These are phyloP conservation scores for Purpureocillium lavendulum DNA, from an alignment of 2,329 filamentous ascomycete genomes.

Conservation along the genomic window DNA sequence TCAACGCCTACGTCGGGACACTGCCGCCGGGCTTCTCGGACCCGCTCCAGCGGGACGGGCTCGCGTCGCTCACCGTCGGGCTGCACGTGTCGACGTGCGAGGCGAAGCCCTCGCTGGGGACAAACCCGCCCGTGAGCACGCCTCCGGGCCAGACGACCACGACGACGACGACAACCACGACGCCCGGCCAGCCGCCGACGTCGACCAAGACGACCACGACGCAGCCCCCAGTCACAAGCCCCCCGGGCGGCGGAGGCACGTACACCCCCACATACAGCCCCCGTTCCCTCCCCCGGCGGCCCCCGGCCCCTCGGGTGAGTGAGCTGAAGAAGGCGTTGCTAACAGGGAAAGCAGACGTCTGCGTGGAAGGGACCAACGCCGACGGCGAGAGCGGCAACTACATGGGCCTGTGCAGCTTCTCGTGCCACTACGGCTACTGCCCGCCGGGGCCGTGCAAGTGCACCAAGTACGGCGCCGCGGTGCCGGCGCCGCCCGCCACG, in stretches of 20 bases:
- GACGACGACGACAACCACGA: slow-evolving; percentile 8
- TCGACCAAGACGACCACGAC: slow-evolving; percentile 27
- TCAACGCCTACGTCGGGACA: slow-evolving; percentile 45
- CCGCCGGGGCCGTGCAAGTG: slow-evolving; percentile 25
- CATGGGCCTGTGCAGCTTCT: slow-evolving; percentile 24
- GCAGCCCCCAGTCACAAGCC: slow-evolving; percentile 14
- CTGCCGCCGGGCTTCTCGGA: slow-evolving; percentile 25
- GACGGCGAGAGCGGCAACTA: slow-evolving; percentile 22
- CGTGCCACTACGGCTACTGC: slow-evolving; percentile 22
- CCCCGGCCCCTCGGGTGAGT: too few relatives aligned
- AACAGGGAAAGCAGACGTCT: slow-evolving; percentile 8
- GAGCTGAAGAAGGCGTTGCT: too few relatives aligned
- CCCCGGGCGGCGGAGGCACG: not conserved
- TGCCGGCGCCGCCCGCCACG: slow-evolving; percentile 14
- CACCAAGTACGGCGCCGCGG: slow-evolving; percentile 18
- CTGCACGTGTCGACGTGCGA: slow-evolving; percentile 8
- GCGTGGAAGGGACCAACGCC: slow-evolving; percentile 17
- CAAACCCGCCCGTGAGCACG: slow-evolving; percentile 10
- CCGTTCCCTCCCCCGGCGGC: too few relatives aligned
- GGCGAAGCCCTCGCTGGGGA: slow-evolving; percentile 20
- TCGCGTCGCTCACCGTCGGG: slow-evolving; percentile 3
- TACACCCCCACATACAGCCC: not conserved
- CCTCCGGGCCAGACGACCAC: slow-evolving; percentile 1
- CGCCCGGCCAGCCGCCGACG: slow-evolving; percentile 13
- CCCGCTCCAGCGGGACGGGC: slow-evolving; percentile 4